A percentile compares a stretch with the other conserved stretches of the same genome.
phyloP scores from a whole-genome alignment of 2,329 filamentous ascomycete species.

The Colletotrichum orbiculare region DNA sequence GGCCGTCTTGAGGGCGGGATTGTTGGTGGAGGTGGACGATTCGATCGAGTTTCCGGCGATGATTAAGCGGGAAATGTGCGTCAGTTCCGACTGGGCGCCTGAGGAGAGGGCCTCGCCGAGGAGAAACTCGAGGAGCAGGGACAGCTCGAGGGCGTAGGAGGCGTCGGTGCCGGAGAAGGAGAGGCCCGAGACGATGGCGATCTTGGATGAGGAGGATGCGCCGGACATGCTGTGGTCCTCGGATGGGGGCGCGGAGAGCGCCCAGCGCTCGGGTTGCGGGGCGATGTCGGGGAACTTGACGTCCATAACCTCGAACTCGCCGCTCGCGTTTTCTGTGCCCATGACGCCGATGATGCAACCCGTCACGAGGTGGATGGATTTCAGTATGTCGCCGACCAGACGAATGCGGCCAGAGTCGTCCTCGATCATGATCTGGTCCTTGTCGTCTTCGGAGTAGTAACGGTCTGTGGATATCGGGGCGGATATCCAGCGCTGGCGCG shows the following conservation, averaged over 20 bases:
- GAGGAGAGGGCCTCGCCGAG: constrained; percentile 81
- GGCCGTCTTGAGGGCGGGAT: constrained; percentile 57
- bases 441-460: constrained; percentile 73
- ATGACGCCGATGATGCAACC: constrained; percentile 95
- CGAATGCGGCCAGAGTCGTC: constrained; percentile 93
- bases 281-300: constrained; percentile 89
- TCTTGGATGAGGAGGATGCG: constrained; percentile 54
- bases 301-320: constrained; percentile 93
- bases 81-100: constrained; percentile 66
- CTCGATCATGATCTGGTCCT: constrained; percentile 85
- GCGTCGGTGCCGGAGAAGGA: constrained; percentile 80
- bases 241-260: constrained; percentile 64
- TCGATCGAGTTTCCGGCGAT: constrained; percentile 90
- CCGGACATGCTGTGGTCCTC: constrained; percentile 70
- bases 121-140: constrained; percentile 86
- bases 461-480: constrained; percentile 81
- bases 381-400: constrained; percentile 77
- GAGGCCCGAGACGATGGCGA: constrained; percentile 91
- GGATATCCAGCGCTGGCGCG: constrained; percentile 82
- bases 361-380: constrained; percentile 81
- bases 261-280: constrained; percentile 84
- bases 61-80: constrained; percentile 83
- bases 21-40: constrained; percentile 55
- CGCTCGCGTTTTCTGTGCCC: constrained; percentile 91
- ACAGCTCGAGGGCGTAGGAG: constrained; percentile 79